phyloP scores from a whole-genome alignment of 2,329 filamentous ascomycete genomes.

The Ilyonectria destructans region DNA sequence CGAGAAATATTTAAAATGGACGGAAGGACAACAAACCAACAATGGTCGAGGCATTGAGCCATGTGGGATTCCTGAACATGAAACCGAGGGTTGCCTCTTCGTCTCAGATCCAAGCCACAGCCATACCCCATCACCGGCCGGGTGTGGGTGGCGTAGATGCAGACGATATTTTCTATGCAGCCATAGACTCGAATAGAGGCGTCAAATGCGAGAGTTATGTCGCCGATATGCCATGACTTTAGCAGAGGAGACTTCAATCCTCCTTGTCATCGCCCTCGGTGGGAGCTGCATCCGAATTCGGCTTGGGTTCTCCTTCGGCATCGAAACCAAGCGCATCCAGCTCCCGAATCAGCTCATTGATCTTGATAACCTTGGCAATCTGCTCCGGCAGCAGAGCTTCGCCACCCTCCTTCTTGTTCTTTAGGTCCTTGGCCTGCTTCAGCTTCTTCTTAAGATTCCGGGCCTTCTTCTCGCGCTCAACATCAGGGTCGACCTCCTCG shows the following conservation, averaged over 20 bases:
- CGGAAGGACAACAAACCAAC: background rate
- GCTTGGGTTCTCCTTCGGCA: conserved; percentile 77
- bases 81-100: background rate
- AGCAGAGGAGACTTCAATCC: conserved; percentile 39
- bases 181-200: conserved; percentile 1
- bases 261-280: conserved; percentile 38
- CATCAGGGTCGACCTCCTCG: conserved; percentile 76
- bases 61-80: background rate
- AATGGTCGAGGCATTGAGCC: background rate
- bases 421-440: conserved; percentile 91
- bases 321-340: conserved; percentile 90
- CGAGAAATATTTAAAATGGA: background rate
- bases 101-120: background rate
- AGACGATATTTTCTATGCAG: background rate
- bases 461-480: conserved; percentile 92
- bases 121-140: background rate
- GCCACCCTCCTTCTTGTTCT: conserved; percentile 91
- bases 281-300: conserved; percentile 32
- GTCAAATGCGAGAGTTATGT: background rate
- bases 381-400: conserved; percentile 91
- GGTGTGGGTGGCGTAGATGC: background rate
- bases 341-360: conserved; percentile 93
- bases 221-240: conserved; percentile 2
- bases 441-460: conserved; percentile 95
- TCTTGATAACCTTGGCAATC: conserved; percentile 97